phyloP scores from a whole-genome alignment of 1,284 basidiomycete species.

The Bjerkandera adusta region DNA sequence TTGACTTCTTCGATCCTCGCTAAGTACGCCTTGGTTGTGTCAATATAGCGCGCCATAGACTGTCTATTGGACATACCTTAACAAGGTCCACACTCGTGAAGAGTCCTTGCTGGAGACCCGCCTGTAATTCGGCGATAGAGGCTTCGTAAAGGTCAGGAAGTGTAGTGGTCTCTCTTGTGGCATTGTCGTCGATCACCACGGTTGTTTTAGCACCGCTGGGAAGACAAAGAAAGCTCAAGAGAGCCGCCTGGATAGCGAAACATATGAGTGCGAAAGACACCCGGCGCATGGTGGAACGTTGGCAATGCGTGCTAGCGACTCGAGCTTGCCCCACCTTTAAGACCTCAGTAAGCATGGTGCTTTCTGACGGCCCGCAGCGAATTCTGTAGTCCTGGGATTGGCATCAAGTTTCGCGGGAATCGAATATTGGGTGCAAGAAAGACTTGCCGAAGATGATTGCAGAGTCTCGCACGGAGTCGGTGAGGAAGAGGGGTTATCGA shows the following conservation, averaged over 20 bases:
- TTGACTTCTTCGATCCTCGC: constrained; percentile 73
- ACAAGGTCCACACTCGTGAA: constrained; percentile 45
- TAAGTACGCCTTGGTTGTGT: constrained; percentile 56
- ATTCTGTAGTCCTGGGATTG: too few species aligned
- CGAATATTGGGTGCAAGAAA: too few species aligned
- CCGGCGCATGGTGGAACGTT: background rate
- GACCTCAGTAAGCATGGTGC: too few species aligned
- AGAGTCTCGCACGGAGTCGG: too few species aligned
- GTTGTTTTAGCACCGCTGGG: too few species aligned
- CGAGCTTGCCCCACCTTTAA: too few species aligned
- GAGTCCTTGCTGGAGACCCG: constrained; percentile 31
- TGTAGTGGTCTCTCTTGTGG: background rate
- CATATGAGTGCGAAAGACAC: constrained; percentile 3
- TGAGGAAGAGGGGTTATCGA: too few species aligned
- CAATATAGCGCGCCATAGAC: background rate
- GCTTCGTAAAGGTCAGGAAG: constrained; percentile 44
- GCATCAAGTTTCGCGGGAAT: too few species aligned
- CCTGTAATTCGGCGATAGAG: constrained; percentile 38
- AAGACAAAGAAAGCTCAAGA: background rate
- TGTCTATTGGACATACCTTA: constrained; percentile 30
- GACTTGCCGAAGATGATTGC: too few species aligned
- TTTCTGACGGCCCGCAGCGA: too few species aligned
- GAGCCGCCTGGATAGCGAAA: constrained; percentile 3
- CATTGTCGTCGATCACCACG: too few species aligned
- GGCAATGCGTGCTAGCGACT: too few species aligned